Evolutionary conservation across 192 early-diverging fungal genomes (phyloP).

Genomic region (Spizellomyces sp.): DNA sequence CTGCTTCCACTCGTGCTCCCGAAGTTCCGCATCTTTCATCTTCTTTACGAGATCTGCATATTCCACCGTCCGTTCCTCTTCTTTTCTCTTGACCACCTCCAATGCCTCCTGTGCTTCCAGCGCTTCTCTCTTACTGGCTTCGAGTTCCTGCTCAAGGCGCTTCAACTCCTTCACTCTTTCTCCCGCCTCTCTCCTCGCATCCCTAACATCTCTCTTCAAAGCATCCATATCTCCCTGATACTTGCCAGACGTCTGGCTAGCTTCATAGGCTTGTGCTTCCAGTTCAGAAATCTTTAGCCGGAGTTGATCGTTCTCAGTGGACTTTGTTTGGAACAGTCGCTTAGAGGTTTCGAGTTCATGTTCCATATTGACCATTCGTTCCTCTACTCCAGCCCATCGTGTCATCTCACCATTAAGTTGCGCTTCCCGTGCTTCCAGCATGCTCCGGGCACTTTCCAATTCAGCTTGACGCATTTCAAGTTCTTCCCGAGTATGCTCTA

Average conservation of each 20-base stretch:
- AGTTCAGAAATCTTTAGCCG: conserved; percentile 49
- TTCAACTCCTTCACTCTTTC: conserved; percentile 42
- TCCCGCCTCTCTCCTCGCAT: conserved; percentile 26
- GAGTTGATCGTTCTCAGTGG: conserved; percentile 53
- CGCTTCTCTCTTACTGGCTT: conserved; percentile 46
- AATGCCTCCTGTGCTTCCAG: conserved; percentile 53
- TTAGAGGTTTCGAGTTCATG: conserved; percentile 53
- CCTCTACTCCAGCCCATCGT: conserved; percentile 39
- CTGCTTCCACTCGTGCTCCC: conserved; percentile 48
- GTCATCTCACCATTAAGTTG: conserved; percentile 32
- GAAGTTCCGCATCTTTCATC: conserved; percentile 28
- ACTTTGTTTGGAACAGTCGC: conserved; percentile 54
- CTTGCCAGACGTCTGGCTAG: conserved; percentile 28
- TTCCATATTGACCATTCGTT: conserved; percentile 49
- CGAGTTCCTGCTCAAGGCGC: conserved; percentile 56
- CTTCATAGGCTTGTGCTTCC: conserved; percentile 51
- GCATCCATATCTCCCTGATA: conserved; percentile 37
- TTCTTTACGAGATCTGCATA: conserved; percentile 42
- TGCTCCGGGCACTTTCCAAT: conserved; percentile 10
- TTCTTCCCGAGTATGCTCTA: conserved; percentile 20
- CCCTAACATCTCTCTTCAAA: conserved; percentile 37
- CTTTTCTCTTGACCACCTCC: conserved; percentile 53
- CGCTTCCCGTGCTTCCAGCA: conserved; percentile 29
- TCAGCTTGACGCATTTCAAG: conserved; percentile 22
- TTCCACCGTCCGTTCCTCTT: conserved; percentile 45